Conservation (phyloP, 1,139 yeast species). For the Eremothecium gossypii region DNA sequence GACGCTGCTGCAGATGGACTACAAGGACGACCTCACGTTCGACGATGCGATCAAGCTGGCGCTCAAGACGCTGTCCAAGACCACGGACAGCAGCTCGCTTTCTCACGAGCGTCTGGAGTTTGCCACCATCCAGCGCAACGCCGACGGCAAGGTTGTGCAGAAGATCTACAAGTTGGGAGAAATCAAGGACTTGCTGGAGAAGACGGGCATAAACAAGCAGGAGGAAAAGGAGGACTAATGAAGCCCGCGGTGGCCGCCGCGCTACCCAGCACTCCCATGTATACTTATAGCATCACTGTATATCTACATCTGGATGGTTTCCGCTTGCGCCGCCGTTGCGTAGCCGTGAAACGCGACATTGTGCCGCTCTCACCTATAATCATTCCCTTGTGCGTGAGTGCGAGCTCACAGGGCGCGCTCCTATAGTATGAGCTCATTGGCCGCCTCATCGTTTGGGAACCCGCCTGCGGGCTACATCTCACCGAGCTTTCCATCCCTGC, state of each 20-base stretch:
- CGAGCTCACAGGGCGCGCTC: no score
- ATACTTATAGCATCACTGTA: slow-evolving; percentile 1
- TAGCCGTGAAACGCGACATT: no score
- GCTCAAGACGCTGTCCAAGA: slow-evolving; percentile 82
- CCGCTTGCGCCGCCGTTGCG: no score
- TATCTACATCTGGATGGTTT: no score
- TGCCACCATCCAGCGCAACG: slow-evolving; percentile 57
- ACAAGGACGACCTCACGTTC: slow-evolving; percentile 68
- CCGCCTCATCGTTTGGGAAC: not conserved
- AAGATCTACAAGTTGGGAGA: slow-evolving; percentile 75
- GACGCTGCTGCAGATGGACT: slow-evolving; percentile 89
- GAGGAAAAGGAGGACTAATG: slow-evolving; percentile 39
- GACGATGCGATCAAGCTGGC: slow-evolving; percentile 84
- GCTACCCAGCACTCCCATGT: not conserved
- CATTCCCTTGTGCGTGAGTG: no score
- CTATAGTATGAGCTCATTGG: no score
- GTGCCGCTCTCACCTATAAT: no score
- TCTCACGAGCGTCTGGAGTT: slow-evolving; percentile 85
- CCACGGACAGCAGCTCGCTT: slow-evolving; percentile 82
- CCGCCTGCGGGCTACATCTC: slow-evolving; percentile 72
- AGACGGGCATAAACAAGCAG: slow-evolving; percentile 57
- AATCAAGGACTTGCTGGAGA: slow-evolving; percentile 64
- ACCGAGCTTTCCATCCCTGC: slow-evolving; percentile 75
- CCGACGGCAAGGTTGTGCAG: slow-evolving; percentile 45
- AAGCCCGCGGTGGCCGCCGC: not conserved